Conservation (phyloP, 75 land plant genomes). For the Chamaecyparis obtusa region DNA sequence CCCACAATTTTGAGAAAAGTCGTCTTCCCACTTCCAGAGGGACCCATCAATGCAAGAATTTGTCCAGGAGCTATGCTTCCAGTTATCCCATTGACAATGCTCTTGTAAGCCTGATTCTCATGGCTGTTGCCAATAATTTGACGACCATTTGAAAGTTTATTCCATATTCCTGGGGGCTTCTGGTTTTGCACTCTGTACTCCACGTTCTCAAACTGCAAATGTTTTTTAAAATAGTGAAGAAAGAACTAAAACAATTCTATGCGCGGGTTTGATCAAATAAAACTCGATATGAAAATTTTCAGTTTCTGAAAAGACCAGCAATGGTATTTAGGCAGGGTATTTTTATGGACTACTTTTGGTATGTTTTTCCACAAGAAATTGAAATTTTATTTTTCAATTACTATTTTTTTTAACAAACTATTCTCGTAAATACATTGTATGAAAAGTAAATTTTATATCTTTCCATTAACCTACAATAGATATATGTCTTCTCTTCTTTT, state of each 20-base stretch:
- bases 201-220: conserved; percentile 86
- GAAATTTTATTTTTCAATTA: not conserved
- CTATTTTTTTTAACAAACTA: not conserved
- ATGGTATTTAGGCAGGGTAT: not conserved
- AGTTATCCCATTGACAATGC: conserved; percentile 80
- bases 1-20: conserved; percentile 76
- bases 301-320: not conserved
- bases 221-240: not conserved
- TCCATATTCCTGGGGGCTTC: conserved; percentile 34
- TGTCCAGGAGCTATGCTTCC: conserved; percentile 90
- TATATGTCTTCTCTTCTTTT: not conserved
- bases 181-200: conserved; percentile 44
- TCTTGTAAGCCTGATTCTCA: conserved; percentile 46
- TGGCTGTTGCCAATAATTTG: conserved; percentile 24
- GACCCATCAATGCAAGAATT: conserved; percentile 94
- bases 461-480: not conserved
- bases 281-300: not conserved
- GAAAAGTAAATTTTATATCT: not conserved
- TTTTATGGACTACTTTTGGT: too few relatives aligned
- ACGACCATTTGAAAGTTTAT: conserved; percentile 32
- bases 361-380: not conserved
- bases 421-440: not conserved
- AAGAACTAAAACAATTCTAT: not conserved
- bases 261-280: not conserved
- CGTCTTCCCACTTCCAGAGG: conserved; percentile 98